Percentiles rank a stretch among this genome's conserved stretches.
Evolutionary conservation across 768 basidiomycete species (phyloP).

Genomic region (Mycena galopus): DNA sequence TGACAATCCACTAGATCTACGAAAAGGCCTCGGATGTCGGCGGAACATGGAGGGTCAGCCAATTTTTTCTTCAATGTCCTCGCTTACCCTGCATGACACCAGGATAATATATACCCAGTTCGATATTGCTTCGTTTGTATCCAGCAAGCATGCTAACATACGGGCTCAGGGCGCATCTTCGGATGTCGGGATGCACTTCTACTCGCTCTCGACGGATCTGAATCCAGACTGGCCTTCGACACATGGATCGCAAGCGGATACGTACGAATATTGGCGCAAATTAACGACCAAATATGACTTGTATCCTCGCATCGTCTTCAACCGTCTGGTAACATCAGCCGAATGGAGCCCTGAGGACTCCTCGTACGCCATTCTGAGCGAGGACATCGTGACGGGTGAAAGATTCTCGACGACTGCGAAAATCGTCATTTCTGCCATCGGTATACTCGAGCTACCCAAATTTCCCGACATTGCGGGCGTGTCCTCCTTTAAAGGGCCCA

Average conservation of each 20-base stretch:
- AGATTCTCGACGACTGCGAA: slow-evolving; percentile 51
- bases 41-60: slow-evolving; percentile 55
- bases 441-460: slow-evolving; percentile 61
- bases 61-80: not conserved
- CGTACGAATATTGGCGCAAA: slow-evolving; percentile 57
- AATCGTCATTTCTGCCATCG: slow-evolving; percentile 66
- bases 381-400: slow-evolving; percentile 47
- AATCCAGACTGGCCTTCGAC: slow-evolving; percentile 59
- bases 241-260: slow-evolving; percentile 57
- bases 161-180: slow-evolving; percentile 57
- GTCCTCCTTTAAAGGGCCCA: slow-evolving; percentile 58
- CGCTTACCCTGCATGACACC: not conserved
- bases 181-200: slow-evolving; percentile 57
- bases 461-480: slow-evolving; percentile 51
- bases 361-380: slow-evolving; percentile 46
- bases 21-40: slow-evolving; percentile 4
- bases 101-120: slow-evolving; percentile 56
- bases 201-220: slow-evolving; percentile 60
- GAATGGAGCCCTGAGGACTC: slow-evolving; percentile 56
- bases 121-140: not conserved
- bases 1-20: not conserved
- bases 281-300: slow-evolving; percentile 59
- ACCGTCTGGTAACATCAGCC: slow-evolving; percentile 59
- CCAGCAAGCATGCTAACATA: slow-evolving; percentile 41
- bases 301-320: slow-evolving; percentile 53